Conservation (phyloP, 129 eudicot species). For the Rutidosis leptorrhynchoides region DNA sequence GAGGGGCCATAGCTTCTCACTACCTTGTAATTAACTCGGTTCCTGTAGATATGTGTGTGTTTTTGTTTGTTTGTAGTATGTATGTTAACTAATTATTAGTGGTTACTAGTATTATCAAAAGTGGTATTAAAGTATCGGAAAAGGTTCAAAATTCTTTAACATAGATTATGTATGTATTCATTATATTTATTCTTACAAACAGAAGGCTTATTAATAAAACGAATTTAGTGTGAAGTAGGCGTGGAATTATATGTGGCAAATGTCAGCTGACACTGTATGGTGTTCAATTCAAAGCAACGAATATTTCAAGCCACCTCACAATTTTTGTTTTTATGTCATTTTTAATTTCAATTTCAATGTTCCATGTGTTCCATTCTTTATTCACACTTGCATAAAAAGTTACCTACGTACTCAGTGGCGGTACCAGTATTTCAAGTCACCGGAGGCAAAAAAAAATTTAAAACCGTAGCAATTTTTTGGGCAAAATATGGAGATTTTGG, state of each 20-base stretch:
- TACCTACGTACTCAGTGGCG: background rate
- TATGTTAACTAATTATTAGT: too few species aligned
- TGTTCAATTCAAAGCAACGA: constrained; percentile 17
- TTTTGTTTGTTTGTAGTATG: too few species aligned
- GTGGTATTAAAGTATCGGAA: too few species aligned
- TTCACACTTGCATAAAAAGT: constrained; percentile 34
- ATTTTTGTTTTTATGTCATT: constrained; percentile 19
- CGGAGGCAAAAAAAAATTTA: too few species aligned
- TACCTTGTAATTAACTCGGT: too few species aligned
- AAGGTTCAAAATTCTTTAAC: too few species aligned
- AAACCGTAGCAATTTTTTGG: too few species aligned
- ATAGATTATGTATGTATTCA: background rate
- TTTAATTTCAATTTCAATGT: background rate
- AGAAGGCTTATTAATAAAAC: background rate
- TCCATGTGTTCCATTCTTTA: constrained; percentile 24
- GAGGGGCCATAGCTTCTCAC: too few species aligned
- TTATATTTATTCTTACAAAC: background rate
- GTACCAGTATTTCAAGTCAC: too few species aligned
- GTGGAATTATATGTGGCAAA: constrained; percentile 29
- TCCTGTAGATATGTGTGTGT: too few species aligned
- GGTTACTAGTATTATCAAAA: too few species aligned
- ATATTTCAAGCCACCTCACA: constrained; percentile 29
- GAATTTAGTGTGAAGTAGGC: background rate
- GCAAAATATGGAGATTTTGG: too few species aligned
- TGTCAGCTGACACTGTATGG: constrained; percentile 21